A percentile compares a stretch with the other conserved stretches of the same genome.
These are phyloP conservation scores for Fragilariopsis cylindrus DNA, from an alignment of 108 stramenopile genomes.

Conservation along the genomic window DNA sequence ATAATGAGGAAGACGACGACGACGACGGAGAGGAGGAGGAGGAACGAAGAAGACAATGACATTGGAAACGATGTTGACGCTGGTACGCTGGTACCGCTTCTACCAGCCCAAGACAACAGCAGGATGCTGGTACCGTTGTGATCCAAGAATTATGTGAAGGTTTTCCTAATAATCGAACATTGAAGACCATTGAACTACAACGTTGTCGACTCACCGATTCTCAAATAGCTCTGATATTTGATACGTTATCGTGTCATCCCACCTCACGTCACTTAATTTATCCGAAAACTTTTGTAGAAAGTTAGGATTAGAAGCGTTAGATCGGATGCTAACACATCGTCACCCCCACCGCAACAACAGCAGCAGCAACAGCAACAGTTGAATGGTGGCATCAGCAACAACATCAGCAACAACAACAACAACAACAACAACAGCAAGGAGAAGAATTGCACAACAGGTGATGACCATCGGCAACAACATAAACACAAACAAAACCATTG, in stretches of 20 bases:
- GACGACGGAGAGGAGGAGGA: neutral
- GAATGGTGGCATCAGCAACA: neutral
- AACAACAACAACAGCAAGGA: neutral
- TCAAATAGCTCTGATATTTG: slow-evolving; percentile 7
- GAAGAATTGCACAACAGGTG: neutral
- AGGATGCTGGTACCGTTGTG: neutral
- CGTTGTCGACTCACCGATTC: slow-evolving; percentile 10
- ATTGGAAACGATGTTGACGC: neutral
- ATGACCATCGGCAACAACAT: no score
- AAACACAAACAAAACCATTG: neutral
- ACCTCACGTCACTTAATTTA: slow-evolving; percentile 3
- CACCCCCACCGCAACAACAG: neutral
- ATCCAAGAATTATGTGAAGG: slow-evolving; percentile 13
- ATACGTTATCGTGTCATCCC: slow-evolving; percentile 9
- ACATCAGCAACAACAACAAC: no score
- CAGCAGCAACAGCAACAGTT: neutral
- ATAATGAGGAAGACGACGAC: neutral
- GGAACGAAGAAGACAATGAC: neutral
- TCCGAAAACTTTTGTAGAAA: slow-evolving; percentile 13
- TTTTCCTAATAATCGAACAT: slow-evolving; percentile 10
- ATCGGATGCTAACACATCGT: slow-evolving; percentile 3
- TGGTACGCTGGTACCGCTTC: neutral
- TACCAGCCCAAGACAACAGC: no score
- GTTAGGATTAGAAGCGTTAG: slow-evolving; percentile 1
- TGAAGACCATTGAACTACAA: slow-evolving; percentile 4